Conservation (phyloP, 1,139 yeast genomes). For the Hemisphaericaspora subhashii region DNA sequence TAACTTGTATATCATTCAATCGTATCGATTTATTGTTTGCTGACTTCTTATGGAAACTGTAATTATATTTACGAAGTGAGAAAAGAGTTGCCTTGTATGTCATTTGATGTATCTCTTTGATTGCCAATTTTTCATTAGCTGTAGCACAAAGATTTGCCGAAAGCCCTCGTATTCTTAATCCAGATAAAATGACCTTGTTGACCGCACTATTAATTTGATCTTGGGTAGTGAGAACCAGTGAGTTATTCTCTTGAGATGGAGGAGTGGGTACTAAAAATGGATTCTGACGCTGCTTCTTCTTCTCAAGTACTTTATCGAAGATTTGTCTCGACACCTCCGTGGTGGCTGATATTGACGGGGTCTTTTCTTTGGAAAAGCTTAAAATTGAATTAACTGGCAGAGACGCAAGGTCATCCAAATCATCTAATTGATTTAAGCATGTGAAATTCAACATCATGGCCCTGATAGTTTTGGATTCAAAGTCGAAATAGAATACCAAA, state of each 20-base stretch:
- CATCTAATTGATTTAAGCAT: not conserved
- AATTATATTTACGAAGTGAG: conserved; percentile 39
- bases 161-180: conserved; percentile 44
- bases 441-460: conserved; percentile 20
- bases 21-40: conserved; percentile 15
- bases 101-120: conserved; percentile 46
- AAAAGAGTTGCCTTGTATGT: conserved; percentile 41
- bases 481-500: conserved; percentile 22
- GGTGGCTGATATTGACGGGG: conserved; percentile 11
- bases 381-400: conserved; percentile 6
- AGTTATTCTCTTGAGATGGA: conserved; percentile 5
- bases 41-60: conserved; percentile 22
- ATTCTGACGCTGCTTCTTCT: conserved; percentile 23
- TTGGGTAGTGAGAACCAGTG: conserved; percentile 25
- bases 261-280: conserved; percentile 15
- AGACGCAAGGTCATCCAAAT: not conserved
- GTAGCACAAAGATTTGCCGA: conserved; percentile 25
- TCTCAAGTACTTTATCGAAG: conserved; percentile 38
- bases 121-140: conserved; percentile 33
- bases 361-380: conserved; percentile 3
- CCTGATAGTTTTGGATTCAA: conserved; percentile 14
- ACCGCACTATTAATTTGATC: conserved; percentile 38
- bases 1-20: conserved; percentile 36
- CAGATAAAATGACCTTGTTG: conserved; percentile 39
- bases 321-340: conserved; percentile 17